These are phyloP conservation scores for Eurotiales sp. DNA, from an alignment of 2,329 filamentous ascomycete genomes.

Conservation along the genomic window DNA sequence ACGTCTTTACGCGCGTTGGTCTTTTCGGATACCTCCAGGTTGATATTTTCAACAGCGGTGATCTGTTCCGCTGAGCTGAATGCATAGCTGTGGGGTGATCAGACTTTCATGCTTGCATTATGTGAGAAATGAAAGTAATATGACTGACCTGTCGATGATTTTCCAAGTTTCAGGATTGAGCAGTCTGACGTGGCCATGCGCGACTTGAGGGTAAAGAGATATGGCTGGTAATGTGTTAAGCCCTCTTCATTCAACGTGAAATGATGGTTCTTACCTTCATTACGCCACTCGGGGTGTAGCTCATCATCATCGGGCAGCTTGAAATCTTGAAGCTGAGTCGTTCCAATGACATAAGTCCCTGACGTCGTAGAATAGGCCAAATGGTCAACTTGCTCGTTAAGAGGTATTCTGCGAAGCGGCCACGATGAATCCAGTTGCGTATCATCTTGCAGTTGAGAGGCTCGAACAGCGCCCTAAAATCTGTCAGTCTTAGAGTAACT, in stretches of 20 bases:
- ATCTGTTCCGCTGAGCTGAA: slow-evolving; percentile 73
- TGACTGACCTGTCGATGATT: slow-evolving; percentile 63
- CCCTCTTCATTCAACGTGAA: not conserved
- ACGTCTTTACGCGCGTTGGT: slow-evolving; percentile 82
- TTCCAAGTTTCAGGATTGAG: slow-evolving; percentile 73
- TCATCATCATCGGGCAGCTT: slow-evolving; percentile 84
- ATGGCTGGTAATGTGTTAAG: slow-evolving; percentile 38
- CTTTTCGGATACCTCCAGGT: slow-evolving; percentile 84
- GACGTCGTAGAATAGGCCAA: slow-evolving; percentile 74
- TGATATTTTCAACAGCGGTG: slow-evolving; percentile 76
- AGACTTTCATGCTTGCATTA: not conserved
- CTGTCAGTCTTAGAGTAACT: slow-evolving; percentile 11
- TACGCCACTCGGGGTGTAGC: slow-evolving; percentile 73
- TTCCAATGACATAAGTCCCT: slow-evolving; percentile 72
- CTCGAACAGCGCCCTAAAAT: slow-evolving; percentile 62
- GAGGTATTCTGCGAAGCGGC: slow-evolving; percentile 65
- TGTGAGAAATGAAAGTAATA: not conserved
- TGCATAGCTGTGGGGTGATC: slow-evolving; percentile 47
- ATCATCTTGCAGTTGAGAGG: slow-evolving; percentile 66
- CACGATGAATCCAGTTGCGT: slow-evolving; percentile 73
- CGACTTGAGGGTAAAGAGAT: slow-evolving; percentile 61
- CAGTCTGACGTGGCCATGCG: slow-evolving; percentile 71
- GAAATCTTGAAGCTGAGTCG: slow-evolving; percentile 65
- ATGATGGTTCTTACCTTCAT: slow-evolving; percentile 51
- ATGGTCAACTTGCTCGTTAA: slow-evolving; percentile 67